phyloP scores from a whole-genome alignment of 768 basidiomycete genomes.

The Collybia sordida region DNA sequence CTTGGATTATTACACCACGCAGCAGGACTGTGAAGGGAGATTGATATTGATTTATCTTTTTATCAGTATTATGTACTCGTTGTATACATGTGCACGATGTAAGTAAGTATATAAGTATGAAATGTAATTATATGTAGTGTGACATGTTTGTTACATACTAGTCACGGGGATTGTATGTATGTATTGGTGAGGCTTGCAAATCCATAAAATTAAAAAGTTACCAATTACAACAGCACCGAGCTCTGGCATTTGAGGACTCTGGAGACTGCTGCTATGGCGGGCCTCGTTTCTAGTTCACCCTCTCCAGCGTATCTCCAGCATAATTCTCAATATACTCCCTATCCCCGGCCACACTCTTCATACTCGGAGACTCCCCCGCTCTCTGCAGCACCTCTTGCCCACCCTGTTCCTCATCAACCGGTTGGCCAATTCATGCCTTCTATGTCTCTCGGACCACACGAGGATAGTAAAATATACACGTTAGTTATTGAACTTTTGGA shows the following conservation, averaged over 20 bases:
- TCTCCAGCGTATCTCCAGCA: slow-evolving; percentile 62
- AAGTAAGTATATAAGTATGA: slow-evolving; percentile 1
- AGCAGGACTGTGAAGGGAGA: slow-evolving; percentile 32
- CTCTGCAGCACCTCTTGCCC: slow-evolving; percentile 50
- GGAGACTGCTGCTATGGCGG: slow-evolving; percentile 47
- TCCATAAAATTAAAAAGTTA: no score
- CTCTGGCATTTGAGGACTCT: no score
- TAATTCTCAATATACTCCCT: slow-evolving; percentile 56
- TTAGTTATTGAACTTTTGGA: slow-evolving; percentile 89
- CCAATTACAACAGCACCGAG: no score
- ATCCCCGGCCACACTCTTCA: slow-evolving; percentile 49
- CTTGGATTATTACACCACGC: slow-evolving; percentile 46
- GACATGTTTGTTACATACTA: slow-evolving; percentile 13
- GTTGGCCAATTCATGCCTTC: slow-evolving; percentile 36
- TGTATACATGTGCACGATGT: slow-evolving; percentile 6
- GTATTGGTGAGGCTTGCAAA: slow-evolving; percentile 10
- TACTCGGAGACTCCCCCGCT: slow-evolving; percentile 70
- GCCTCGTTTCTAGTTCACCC: slow-evolving; percentile 62
- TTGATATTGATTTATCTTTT: slow-evolving; percentile 1
- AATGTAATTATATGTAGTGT: slow-evolving; percentile 10
- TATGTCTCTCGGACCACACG: slow-evolving; percentile 39
- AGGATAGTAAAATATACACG: slow-evolving; percentile 79
- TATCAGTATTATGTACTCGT: slow-evolving; percentile 4
- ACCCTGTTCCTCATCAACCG: slow-evolving; percentile 54
- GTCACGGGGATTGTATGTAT: no score